Evolutionary conservation across 2,329 filamentous ascomycete species (phyloP).

Genomic region (Cadophora malorum): DNA sequence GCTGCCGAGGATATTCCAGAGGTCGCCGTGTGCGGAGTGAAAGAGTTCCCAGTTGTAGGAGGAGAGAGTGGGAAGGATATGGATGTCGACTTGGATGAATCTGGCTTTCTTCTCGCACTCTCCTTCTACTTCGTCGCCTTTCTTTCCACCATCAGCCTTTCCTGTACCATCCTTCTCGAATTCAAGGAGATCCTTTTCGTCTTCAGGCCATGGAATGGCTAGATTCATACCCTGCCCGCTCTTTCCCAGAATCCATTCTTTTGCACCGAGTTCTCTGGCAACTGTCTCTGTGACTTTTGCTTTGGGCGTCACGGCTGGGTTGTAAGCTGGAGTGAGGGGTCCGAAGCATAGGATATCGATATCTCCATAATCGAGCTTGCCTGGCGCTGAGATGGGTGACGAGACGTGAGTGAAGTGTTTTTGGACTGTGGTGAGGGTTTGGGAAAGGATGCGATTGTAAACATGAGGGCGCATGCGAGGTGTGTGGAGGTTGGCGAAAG

Average conservation of each 20-base stretch:
- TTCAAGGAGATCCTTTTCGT: background rate
- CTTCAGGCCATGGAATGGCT: slow-evolving; percentile 61
- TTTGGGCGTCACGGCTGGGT: slow-evolving; percentile 12
- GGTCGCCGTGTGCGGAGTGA: slow-evolving; percentile 74
- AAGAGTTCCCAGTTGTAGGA: slow-evolving; percentile 66
- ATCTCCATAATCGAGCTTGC: slow-evolving; percentile 72
- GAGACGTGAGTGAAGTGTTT: slow-evolving; percentile 61
- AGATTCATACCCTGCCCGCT: slow-evolving; percentile 51
- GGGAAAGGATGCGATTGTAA: slow-evolving; percentile 59
- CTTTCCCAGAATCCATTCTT: slow-evolving; percentile 45
- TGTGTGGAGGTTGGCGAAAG: slow-evolving; percentile 63
- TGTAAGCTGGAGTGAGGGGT: slow-evolving; percentile 34
- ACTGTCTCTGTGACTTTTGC: slow-evolving; percentile 44
- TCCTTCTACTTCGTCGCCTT: background rate
- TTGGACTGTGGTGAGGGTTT: slow-evolving; percentile 55
- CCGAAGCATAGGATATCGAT: slow-evolving; percentile 70
- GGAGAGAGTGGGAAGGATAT: slow-evolving; percentile 54
- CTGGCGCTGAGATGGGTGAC: slow-evolving; percentile 71
- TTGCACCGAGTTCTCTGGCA: slow-evolving; percentile 54
- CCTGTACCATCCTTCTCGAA: too few species aligned
- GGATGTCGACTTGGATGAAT: slow-evolving; percentile 74
- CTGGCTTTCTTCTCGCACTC: slow-evolving; percentile 29
- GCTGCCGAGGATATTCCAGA: slow-evolving; percentile 69
- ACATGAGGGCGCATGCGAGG: slow-evolving; percentile 68
- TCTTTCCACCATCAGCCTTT: background rate